A percentile compares a stretch with the other conserved stretches of the same genome.
These are phyloP conservation scores for Xylaria sp. DNA, from an alignment of 2,329 filamentous ascomycete genomes.

Conservation along the genomic window DNA sequence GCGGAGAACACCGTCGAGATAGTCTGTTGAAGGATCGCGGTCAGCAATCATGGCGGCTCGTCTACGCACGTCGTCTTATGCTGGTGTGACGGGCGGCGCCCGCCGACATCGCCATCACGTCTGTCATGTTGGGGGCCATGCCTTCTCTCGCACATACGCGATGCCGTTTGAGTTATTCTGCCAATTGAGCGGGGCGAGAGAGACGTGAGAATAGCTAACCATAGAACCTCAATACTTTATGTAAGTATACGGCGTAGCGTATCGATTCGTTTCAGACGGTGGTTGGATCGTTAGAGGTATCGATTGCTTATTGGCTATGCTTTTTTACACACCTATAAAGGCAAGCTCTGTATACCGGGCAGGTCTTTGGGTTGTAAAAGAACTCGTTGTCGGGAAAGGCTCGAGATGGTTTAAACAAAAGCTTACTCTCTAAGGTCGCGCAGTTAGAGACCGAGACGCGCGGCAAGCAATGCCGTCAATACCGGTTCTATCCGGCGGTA, in stretches of 20 bases:
- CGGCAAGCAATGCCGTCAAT: background rate
- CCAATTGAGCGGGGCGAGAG: background rate
- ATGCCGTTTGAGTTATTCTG: background rate
- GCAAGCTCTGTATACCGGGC: no score
- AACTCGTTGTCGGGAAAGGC: no score
- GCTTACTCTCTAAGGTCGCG: background rate
- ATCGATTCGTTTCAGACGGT: background rate
- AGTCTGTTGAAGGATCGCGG: background rate
- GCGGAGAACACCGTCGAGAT: background rate
- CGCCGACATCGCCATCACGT: constrained; percentile 2
- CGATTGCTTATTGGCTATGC: no score
- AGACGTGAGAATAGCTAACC: background rate
- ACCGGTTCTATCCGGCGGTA: background rate
- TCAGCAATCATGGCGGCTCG: background rate
- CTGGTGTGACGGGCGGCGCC: constrained; percentile 3
- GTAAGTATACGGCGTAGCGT: background rate
- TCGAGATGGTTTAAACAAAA: background rate
- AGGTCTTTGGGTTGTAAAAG: no score
- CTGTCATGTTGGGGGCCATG: background rate
- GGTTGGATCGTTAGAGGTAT: no score
- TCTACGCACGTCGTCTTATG: background rate
- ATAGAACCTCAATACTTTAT: background rate
- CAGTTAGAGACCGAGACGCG: background rate
- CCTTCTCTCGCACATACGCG: background rate
- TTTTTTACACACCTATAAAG: no score